phyloP scores from a whole-genome alignment of 805 yeast species.

The Myxozyma vanderwaltii region DNA sequence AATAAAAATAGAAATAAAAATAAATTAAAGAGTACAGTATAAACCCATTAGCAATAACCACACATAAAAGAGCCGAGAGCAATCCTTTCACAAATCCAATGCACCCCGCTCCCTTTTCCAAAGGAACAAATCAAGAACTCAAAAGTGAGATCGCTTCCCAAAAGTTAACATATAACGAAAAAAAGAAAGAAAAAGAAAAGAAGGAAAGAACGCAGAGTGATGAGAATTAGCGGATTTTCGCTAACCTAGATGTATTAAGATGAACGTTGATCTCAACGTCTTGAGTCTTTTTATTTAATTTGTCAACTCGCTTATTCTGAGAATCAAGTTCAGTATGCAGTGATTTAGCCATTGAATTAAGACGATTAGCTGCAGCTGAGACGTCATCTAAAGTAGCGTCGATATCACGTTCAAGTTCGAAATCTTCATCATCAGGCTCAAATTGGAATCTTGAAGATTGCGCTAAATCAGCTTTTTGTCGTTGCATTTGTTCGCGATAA shows the following conservation, averaged over 20 bases:
- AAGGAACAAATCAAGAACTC: no score
- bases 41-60: no score
- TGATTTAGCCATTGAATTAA: conserved; percentile 70
- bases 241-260: conserved; percentile 68
- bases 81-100: no score
- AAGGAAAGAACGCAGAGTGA: neutral
- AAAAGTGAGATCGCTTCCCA: no score
- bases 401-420: conserved; percentile 85
- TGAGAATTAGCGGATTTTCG: conserved; percentile 54
- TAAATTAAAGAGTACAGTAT: no score
- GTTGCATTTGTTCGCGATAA: conserved; percentile 46
- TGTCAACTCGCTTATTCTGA: conserved; percentile 72
- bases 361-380: conserved; percentile 63
- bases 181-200: neutral
- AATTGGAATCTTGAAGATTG: conserved; percentile 74
- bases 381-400: conserved; percentile 82
- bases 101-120: no score
- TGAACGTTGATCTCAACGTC: conserved; percentile 81
- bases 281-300: conserved; percentile 83
- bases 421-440: conserved; percentile 91
- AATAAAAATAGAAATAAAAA: no score
- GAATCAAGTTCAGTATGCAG: conserved; percentile 75
- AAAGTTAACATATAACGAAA: neutral
- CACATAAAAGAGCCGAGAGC: no score
- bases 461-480: conserved; percentile 53